Percentiles rank a stretch among this genome's conserved stretches.
Evolutionary conservation across 257 asterid genomes (phyloP).

Genomic region (Nicotiana benthamiana): DNA sequence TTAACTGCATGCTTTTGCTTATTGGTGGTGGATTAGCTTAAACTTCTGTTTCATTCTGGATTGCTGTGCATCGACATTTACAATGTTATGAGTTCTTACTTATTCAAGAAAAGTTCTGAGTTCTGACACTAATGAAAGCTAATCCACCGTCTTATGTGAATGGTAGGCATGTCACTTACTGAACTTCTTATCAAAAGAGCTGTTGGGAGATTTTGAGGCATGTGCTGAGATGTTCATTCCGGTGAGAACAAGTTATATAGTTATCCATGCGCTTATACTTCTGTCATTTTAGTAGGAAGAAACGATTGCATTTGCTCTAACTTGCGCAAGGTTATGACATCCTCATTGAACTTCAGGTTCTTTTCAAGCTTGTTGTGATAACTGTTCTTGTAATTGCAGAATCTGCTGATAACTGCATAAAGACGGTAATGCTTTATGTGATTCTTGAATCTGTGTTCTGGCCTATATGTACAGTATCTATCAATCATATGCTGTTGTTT

Average conservation of each 20-base stretch:
- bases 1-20: not conserved
- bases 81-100: not conserved
- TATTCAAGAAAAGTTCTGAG: not conserved
- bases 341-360: conserved; percentile 56
- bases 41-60: not conserved
- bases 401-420: conserved; percentile 98
- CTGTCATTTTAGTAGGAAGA: conserved; percentile 7
- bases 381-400: conserved; percentile 99
- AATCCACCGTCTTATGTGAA: not conserved
- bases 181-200: conserved; percentile 85
- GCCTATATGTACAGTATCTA: not conserved
- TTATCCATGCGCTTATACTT: conserved; percentile 12
- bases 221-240: conserved; percentile 98
- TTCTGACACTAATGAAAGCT: not conserved
- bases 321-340: conserved; percentile 22
- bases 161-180: conserved; percentile 82
- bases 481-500: conserved; percentile 1
- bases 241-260: conserved; percentile 44
- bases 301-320: not conserved
- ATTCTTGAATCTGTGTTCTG: not conserved
- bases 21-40: not conserved
- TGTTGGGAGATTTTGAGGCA: conserved; percentile 90
- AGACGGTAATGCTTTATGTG: conserved; percentile 53
- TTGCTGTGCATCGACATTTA: not conserved
- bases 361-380: conserved; percentile 99